Base-by-base conservation (phyloP, 106 monocot species). In the Acorus calamus region DNA sequence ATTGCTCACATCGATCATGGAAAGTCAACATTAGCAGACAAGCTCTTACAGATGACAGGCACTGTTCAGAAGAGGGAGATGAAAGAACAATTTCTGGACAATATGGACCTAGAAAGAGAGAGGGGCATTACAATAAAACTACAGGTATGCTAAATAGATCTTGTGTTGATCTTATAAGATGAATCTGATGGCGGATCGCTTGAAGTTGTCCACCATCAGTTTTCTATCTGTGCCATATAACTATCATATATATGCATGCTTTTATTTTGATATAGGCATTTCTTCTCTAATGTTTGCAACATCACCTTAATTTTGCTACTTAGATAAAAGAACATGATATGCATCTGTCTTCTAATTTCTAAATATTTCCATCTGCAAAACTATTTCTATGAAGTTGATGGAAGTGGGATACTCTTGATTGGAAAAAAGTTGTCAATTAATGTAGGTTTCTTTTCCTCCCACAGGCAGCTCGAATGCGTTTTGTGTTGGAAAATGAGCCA, bases 1-100 rank as follows among this genome's bases (percentile, higher is more conserved):
- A 91, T 96, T 72, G 96, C 96, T 8, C 90, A 96, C 55, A 96
- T 96, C 77, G 96, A 96, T 65, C 96, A 96, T 77, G 96, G 94
- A 65, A 91, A 96, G 72, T 96, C 96, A 55, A 96, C 96, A 8
- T 73, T 96, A 75, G 96, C 96, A 47, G 96, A 96, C 80, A 87
- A 96, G 66, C 69, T 96, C 44, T 60, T 91, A 48, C 82, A 96
- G 60, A 42, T 96, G 66, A 91, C 87, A 63, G 96, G 96, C 46
- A 96, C 96, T 2, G 87, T 96, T 52, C 96, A 76, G 56, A 84
- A 75, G 63, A 87, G 96, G 77, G 96, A 96, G 28, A 96, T 96
- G 96, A 96, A 96, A 78, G 90, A 91, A 59, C 96, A 96, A 70
- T 96, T 91, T 73, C 72, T 96, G 66, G 96, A 96, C 70, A 96